Conservation (phyloP, 352 stramenopile species). For the Globisporangium nodosum region DNA sequence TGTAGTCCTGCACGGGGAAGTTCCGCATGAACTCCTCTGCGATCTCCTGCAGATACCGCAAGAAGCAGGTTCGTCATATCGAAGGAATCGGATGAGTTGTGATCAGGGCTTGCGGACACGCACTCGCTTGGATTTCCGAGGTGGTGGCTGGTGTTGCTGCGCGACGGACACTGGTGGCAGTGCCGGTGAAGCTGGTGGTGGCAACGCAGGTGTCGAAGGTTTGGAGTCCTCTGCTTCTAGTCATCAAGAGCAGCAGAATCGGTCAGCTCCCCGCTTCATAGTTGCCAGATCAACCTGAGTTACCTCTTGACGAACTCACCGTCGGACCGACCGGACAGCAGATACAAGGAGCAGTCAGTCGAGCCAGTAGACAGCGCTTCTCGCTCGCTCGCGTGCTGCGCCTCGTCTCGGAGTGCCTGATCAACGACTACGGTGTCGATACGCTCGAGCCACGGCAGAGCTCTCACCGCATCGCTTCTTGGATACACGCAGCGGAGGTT, state of each 20-base stretch:
- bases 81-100: neutral
- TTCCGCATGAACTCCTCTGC: slow-evolving; percentile 56
- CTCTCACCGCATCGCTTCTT: slow-evolving; percentile 30
- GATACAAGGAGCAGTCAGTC: slow-evolving; percentile 30
- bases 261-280: neutral
- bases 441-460: slow-evolving; percentile 42
- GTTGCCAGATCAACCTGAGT: neutral
- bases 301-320: slow-evolving; percentile 1
- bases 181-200: neutral
- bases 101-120: neutral
- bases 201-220: neutral
- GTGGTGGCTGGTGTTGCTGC: neutral
- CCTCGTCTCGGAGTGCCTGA: slow-evolving; percentile 33
- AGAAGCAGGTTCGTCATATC: neutral
- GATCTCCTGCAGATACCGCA: slow-evolving; percentile 17
- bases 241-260: neutral
- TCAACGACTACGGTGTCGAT: slow-evolving; percentile 42
- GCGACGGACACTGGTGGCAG: neutral
- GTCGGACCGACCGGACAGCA: slow-evolving; percentile 24
- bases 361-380: slow-evolving; percentile 24
- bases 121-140: slow-evolving; percentile 14
- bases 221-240: neutral
- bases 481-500: too few relatives aligned
- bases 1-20: slow-evolving; percentile 74
- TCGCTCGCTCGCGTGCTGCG: slow-evolving; percentile 33